Conservation (phyloP, 2,329 filamentous ascomycete species). For the Nemania sp. region DNA sequence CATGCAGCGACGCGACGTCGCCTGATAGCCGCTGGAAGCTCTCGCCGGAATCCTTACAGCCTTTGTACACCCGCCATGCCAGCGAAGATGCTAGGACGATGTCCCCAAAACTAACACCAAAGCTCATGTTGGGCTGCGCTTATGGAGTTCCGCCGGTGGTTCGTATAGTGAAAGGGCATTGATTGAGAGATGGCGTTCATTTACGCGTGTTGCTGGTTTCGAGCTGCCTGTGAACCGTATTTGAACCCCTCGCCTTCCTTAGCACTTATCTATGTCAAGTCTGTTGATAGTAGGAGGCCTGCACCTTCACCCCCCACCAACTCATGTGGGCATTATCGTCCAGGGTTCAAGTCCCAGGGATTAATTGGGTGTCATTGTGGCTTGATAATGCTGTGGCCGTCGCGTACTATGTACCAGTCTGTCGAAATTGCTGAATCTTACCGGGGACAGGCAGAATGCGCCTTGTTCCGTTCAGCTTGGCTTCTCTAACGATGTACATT, state of each 20-base stretch:
- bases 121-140: constrained; percentile 34
- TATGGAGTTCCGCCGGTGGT: background rate
- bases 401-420: no score
- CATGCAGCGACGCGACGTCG: constrained; percentile 46
- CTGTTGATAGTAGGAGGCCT: background rate
- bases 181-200: background rate
- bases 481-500: background rate
- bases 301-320: background rate
- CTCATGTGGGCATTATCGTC: background rate
- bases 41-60: constrained; percentile 48
- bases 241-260: background rate
- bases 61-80: constrained; percentile 47
- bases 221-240: background rate
- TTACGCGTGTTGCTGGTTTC: background rate
- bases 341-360: background rate
- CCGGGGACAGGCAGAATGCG: background rate
- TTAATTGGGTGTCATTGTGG: background rate
- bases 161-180: background rate
- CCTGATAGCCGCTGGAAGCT: constrained; percentile 45
- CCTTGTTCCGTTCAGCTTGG: background rate
- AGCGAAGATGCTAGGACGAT: constrained; percentile 40
- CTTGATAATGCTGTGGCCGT: background rate
- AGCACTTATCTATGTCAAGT: background rate
- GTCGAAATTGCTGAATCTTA: background rate
- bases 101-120: constrained; percentile 41